Evolutionary conservation across 2,329 filamentous ascomycete genomes (phyloP), one percentile per base, ranked within the genome.

Genomic region (Penicillium verrucosum): DNA sequence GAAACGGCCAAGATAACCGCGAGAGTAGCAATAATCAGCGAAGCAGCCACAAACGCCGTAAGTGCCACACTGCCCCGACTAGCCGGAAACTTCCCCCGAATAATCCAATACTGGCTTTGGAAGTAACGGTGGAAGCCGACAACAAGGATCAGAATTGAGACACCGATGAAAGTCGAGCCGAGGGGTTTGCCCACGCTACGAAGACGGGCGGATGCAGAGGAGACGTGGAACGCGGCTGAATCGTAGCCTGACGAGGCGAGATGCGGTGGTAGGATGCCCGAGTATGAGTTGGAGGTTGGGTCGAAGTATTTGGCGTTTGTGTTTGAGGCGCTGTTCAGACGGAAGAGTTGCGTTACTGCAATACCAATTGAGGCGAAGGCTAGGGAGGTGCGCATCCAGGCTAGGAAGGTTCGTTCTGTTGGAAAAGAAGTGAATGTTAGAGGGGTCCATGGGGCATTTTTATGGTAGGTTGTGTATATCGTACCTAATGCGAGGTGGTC

Each of bases 91-190:
- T 87, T 87, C 51, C 85, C 85, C 4, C 84, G 73, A 25, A 87
- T 83, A 54, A 88, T 84, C 77, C 86, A 88, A 67, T 87, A 83
- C 72, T 88, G 85, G 41, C 81, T 81, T 65, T 87, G 85, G 64
- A 87, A 87, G 65, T 86, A 88, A 42, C 85, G 78, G 66, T 87
- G 85, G 63, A 87, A 86, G 3, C 85, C 85, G 30, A 87, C 77
- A 25, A 84, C 67, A 2, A 88, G 75, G 45, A 87, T 81, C 7
- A 87, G 60, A 40, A 87, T 84, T 3, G 81, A 77, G 38, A 88
- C 82, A 3, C 76, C 84, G 51, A 88, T 78, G 60, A 88, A 88
- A 1, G 85, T 87, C 0, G 84, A 84, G 40, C 85, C 85, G n/a
- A 85, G 74, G 0, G 83, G 83, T 67, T 85, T 85, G 21, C 83